Conservation (phyloP, 2,329 filamentous ascomycete species). For the Diplodia seriata region DNA sequence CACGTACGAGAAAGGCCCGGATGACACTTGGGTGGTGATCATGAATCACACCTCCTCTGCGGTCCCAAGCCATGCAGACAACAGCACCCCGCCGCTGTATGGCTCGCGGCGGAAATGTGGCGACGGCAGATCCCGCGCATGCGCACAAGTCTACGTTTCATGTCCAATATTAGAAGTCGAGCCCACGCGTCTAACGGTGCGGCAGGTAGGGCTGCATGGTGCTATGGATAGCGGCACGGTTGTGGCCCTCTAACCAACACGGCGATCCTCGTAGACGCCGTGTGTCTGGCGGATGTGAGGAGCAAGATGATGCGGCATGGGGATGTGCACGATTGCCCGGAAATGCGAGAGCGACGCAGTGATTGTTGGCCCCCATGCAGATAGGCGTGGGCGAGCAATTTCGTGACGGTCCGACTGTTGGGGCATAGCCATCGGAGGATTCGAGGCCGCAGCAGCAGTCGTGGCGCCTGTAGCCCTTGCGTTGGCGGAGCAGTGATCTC, state of each 20-base stretch:
- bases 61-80: conserved; percentile 9
- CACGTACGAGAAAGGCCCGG: conserved; percentile 21
- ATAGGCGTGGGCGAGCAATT: conserved; percentile 9
- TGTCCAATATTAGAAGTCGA: conserved; percentile 27
- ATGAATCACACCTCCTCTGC: conserved; percentile 11
- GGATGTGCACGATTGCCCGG: background rate
- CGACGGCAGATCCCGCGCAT: conserved; percentile 19
- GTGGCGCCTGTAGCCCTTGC: conserved; percentile 28
- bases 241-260: conserved; percentile 18
- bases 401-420: conserved; percentile 19
- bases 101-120: conserved; percentile 17
- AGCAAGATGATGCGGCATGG: conserved; percentile 16
- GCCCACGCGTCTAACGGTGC: conserved; percentile 29
- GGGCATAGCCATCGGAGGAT: conserved; percentile 29
- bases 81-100: conserved; percentile 6
- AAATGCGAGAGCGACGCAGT: conserved; percentile 17
- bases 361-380: conserved; percentile 12
- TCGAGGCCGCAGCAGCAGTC: conserved; percentile 28
- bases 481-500: conserved; percentile 14
- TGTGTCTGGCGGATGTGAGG: conserved; percentile 11
- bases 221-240: conserved; percentile 13
- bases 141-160: conserved; percentile 27
- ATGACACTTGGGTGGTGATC: background rate
- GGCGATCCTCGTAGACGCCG: conserved; percentile 2
- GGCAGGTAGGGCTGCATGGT: conserved; percentile 29